phyloP scores from a whole-genome alignment of 169 alveolate species.

The Cryptosporidium sp. region DNA sequence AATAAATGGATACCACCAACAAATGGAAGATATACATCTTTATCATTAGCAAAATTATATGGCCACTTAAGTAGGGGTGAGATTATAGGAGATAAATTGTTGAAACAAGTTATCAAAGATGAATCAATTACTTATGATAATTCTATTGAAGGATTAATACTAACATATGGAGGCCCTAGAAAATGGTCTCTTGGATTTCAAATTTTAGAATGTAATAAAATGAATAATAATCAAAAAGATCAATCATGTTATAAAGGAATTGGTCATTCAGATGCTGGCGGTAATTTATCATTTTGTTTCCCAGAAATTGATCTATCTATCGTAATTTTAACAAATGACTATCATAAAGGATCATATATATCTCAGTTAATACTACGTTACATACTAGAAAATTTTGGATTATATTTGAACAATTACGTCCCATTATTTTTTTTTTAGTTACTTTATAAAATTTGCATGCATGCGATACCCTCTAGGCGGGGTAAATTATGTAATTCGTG shows the following conservation, averaged over 20 bases:
- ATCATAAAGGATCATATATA: slow-evolving; percentile 77
- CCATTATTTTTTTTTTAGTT: background rate
- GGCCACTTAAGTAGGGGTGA: slow-evolving; percentile 35
- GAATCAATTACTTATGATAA: slow-evolving; percentile 71
- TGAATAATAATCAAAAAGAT: background rate
- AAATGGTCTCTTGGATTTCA: slow-evolving; percentile 81
- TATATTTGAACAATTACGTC: slow-evolving; percentile 10
- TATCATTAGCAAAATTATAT: slow-evolving; percentile 78
- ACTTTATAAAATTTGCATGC: background rate
- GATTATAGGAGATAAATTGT: slow-evolving; percentile 5
- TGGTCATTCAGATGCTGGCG: slow-evolving; percentile 80
- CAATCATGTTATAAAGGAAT: slow-evolving; percentile 65
- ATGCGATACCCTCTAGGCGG: background rate
- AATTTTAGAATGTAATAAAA: slow-evolving; percentile 76
- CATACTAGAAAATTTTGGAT: slow-evolving; percentile 41
- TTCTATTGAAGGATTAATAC: slow-evolving; percentile 76
- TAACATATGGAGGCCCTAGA: slow-evolving; percentile 80
- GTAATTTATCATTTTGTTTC: slow-evolving; percentile 77
- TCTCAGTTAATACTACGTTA: slow-evolving; percentile 8
- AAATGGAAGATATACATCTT: slow-evolving; percentile 79
- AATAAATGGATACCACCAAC: slow-evolving; percentile 80
- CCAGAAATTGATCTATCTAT: slow-evolving; percentile 80
- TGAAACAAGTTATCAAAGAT: slow-evolving; percentile 51
- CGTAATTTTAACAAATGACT: slow-evolving; percentile 77
- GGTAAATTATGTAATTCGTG: too few species aligned